Conservation (phyloP, 192 early-diverging fungal genomes). For the Coemansia asiatica region DNA sequence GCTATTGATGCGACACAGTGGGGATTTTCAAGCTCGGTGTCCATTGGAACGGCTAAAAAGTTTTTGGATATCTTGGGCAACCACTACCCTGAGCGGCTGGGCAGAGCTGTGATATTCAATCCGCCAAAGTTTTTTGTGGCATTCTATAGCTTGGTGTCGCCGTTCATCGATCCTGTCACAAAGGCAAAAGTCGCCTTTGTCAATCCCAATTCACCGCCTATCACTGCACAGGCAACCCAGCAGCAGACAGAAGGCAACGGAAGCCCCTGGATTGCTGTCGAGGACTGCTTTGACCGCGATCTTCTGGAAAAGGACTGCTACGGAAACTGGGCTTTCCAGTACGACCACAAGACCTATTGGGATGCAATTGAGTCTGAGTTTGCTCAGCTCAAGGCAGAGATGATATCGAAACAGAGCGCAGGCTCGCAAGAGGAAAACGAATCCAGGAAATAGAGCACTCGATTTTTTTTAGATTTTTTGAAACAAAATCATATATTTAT, state of each 20-base stretch:
- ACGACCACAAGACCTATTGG: constrained; percentile 73
- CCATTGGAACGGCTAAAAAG: constrained; percentile 71
- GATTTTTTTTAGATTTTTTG: neutral
- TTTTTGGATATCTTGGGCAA: constrained; percentile 78
- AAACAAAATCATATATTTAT: no score
- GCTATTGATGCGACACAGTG: constrained; percentile 80
- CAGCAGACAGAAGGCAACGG: constrained; percentile 9
- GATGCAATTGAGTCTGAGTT: constrained; percentile 41
- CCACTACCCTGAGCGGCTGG: constrained; percentile 90
- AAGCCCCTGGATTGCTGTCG: constrained; percentile 46
- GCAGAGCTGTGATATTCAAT: constrained; percentile 68
- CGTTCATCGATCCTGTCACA: constrained; percentile 92
- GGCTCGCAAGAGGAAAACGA: neutral
- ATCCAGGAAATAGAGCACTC: neutral
- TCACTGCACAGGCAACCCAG: constrained; percentile 3
- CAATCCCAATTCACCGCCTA: constrained; percentile 59
- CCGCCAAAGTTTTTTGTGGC: constrained; percentile 85
- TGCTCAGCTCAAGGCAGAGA: constrained; percentile 31
- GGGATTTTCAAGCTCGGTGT: constrained; percentile 65
- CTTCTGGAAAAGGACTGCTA: constrained; percentile 69
- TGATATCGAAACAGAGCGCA: constrained; percentile 18
- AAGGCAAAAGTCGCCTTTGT: constrained; percentile 84
- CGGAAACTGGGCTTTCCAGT: constrained; percentile 71
- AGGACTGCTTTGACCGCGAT: constrained; percentile 42
- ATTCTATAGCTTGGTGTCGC: constrained; percentile 79